Evolutionary conservation across 2,329 filamentous ascomycete genomes (phyloP).

Genomic region (Claviceps quebecensis): DNA sequence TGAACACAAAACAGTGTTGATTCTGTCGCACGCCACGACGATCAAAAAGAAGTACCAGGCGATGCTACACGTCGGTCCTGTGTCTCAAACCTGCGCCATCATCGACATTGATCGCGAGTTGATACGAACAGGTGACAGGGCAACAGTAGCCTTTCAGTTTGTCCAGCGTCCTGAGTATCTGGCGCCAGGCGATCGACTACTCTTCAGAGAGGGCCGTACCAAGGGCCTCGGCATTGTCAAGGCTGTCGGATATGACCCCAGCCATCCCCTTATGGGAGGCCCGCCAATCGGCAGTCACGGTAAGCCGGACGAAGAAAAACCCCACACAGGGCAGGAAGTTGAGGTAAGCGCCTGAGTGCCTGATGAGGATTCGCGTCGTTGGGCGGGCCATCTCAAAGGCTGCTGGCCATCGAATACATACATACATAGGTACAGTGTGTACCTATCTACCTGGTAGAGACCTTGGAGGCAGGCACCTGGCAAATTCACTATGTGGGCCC

Average conservation of each 20-base stretch:
- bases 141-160: slow-evolving; percentile 86
- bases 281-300: not conserved
- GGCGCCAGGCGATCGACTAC: slow-evolving; percentile 69
- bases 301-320: slow-evolving; percentile 1
- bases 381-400: not conserved
- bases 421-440: no score
- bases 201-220: slow-evolving; percentile 89
- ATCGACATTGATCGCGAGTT: slow-evolving; percentile 95
- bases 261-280: slow-evolving; percentile 25
- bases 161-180: slow-evolving; percentile 90
- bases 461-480: no score
- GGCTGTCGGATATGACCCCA: slow-evolving; percentile 69
- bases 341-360: slow-evolving; percentile 2
- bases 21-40: slow-evolving; percentile 88
- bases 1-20: slow-evolving; percentile 49
- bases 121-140: slow-evolving; percentile 89
- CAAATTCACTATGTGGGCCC: no score
- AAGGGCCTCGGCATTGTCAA: slow-evolving; percentile 95
- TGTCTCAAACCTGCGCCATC: slow-evolving; percentile 91
- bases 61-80: slow-evolving; percentile 91
- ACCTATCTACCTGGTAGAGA: no score
- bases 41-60: slow-evolving; percentile 96
- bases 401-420: no score
- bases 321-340: not conserved
- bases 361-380: not conserved